These are phyloP conservation scores for Fusarium longipes DNA, from an alignment of 2,329 filamentous ascomycete species.

Conservation along the genomic window DNA sequence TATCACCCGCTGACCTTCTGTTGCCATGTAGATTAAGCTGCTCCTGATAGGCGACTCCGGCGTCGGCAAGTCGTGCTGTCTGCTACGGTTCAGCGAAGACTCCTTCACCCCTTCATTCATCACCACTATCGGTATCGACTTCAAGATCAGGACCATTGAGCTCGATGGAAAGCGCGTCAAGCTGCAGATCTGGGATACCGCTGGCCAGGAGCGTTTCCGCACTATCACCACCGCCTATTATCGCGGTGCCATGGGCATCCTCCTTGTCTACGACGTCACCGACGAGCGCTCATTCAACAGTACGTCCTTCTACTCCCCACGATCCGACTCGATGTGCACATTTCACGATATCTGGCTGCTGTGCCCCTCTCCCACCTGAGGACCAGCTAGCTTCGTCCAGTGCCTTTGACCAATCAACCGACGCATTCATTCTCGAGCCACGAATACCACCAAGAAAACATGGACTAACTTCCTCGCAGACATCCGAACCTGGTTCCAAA, in stretches of 20 bases:
- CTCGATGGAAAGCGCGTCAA: slow-evolving; percentile 98
- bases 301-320: slow-evolving; percentile 58
- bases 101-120: slow-evolving; percentile 98
- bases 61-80: slow-evolving; percentile 96
- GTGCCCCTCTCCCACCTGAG: not conserved
- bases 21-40: slow-evolving; percentile 82
- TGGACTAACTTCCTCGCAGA: slow-evolving; percentile 65
- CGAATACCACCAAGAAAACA: slow-evolving; percentile 17
- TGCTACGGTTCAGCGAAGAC: slow-evolving; percentile 96
- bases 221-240: slow-evolving; percentile 99
- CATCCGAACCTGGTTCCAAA: slow-evolving; percentile 99
- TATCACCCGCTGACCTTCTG: slow-evolving; percentile 23
- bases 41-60: slow-evolving; percentile 96
- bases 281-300: slow-evolving; percentile 96
- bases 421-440: slow-evolving; percentile 2
- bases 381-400: not conserved
- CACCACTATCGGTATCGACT: slow-evolving; percentile 99
- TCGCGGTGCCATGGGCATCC: slow-evolving; percentile 96
- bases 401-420: slow-evolving; percentile 13
- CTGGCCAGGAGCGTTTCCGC: slow-evolving; percentile 96
- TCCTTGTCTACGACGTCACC: slow-evolving; percentile 98
- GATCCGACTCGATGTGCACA: not conserved
- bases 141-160: slow-evolving; percentile 99
- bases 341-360: not conserved
- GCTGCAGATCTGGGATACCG: slow-evolving; percentile 99